Conservation (phyloP, 1,284 basidiomycete species). For the Ustilago tritici region DNA sequence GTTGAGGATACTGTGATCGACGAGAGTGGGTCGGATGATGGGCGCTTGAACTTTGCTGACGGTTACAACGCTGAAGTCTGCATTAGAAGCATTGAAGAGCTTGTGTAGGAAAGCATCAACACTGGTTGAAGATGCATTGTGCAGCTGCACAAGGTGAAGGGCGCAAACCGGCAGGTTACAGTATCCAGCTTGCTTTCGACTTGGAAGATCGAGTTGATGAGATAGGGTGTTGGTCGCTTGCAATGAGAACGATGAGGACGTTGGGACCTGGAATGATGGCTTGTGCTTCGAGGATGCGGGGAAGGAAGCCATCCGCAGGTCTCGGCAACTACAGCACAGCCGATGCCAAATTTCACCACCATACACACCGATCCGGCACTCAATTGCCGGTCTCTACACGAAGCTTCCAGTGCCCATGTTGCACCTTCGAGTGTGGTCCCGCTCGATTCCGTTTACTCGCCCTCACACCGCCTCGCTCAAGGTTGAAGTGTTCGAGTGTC, state of each 20-base stretch:
- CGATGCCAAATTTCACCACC: neutral
- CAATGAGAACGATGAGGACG: neutral
- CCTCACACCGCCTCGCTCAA: too few relatives aligned
- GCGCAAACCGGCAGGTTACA: conserved; percentile 35
- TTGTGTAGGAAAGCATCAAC: conserved; percentile 22
- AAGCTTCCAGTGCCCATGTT: too few relatives aligned
- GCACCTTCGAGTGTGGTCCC: too few relatives aligned
- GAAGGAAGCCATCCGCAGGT: neutral
- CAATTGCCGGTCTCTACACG: neutral
- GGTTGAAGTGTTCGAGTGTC: too few relatives aligned
- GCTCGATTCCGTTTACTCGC: too few relatives aligned
- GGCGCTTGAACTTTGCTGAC: conserved; percentile 30
- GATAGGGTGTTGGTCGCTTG: neutral
- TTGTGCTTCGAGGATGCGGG: conserved; percentile 2
- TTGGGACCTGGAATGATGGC: neutral
- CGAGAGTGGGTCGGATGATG: conserved; percentile 35
- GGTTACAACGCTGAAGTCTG: conserved; percentile 21
- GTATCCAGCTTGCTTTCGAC: neutral
- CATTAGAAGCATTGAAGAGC: conserved; percentile 10
- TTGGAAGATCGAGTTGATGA: neutral
- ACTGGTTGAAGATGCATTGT: conserved; percentile 13
- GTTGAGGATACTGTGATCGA: conserved; percentile 40
- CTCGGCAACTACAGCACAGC: conserved; percentile 19
- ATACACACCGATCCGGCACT: conserved; percentile 9
- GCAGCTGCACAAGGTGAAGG: conserved; percentile 36